Base-by-base conservation (phyloP, 2,329 filamentous ascomycete species). In the Elsinoe batatas region DNA sequence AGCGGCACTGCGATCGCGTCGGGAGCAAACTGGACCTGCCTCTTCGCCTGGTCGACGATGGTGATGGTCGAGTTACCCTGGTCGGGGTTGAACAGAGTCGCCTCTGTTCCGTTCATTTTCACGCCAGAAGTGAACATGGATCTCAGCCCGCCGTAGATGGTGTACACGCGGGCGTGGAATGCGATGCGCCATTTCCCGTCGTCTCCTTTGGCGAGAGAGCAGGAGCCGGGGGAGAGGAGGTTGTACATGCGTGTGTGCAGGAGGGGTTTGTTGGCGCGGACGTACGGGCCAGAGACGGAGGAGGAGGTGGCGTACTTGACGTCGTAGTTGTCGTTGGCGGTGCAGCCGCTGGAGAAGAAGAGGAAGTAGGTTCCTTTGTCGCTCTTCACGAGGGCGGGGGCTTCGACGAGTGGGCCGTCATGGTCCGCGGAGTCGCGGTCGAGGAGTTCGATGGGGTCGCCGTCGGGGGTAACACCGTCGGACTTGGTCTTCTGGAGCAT, bases 291-390 rank as follows among this genome's bases (percentile, higher is more conserved):
- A 0, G 40, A 57, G 57, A 70, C 57, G 13, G 58, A 58, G 12
- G 54, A 47, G 0, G 65, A 59, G 8, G 61, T 64, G 3, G 67
- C 67, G 57, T 70, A 70, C 15, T 66, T 66, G 50, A 69, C 58
- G 30, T 65, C 61, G 58, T 70, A 70, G 5, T 58, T 55, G 3
- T 61, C 56, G 7, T 57, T 53, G 15, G 63, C 60, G 3, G 66
- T 69, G 58, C 68, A 70, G 1, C 67, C 67, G 11, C 64, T 66
- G 5, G 62, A 65, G 63, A 65, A 70, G 64, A 70, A 70, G 17
- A 70, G 62, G 58, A 70, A 68, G 60, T 69, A 70, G 18, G 60
- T 57, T 13, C 65, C 66, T 3, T 64, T 62, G 13, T 50, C 26
- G 2, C 62, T 64, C 42, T 61, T 60, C 7, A 65, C 53, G 18